phyloP scores from a whole-genome alignment of 768 basidiomycete genomes.

The Trametes cinnabarina region DNA sequence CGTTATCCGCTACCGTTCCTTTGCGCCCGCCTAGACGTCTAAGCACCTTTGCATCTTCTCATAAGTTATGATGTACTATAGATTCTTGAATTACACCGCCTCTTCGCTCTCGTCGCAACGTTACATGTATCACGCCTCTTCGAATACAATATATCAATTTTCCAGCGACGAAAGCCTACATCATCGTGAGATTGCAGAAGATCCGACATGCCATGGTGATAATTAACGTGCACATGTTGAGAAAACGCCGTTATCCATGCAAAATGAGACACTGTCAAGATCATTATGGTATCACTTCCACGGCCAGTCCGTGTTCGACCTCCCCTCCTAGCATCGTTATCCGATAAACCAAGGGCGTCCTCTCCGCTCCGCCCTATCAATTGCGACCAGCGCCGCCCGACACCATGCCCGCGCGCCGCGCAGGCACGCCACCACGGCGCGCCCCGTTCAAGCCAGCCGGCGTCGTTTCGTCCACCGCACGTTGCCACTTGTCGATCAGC shows the following conservation, averaged over 20 bases:
- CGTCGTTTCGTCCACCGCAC: slow-evolving; percentile 51
- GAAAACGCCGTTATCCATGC: too few species aligned
- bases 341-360: not conserved
- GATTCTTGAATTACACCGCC: not conserved
- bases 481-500: slow-evolving; percentile 87
- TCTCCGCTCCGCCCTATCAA: not conserved
- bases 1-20: not conserved
- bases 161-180: slow-evolving; percentile 1
- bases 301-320: not conserved
- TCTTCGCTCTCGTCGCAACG: not conserved
- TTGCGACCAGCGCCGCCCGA: slow-evolving; percentile 11
- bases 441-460: not conserved
- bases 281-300: not conserved
- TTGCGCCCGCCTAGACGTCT: not conserved
- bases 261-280: not conserved
- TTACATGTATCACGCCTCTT: slow-evolving; percentile 8
- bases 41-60: not conserved
- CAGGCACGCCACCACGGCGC: slow-evolving; percentile 14
- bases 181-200: slow-evolving; percentile 1
- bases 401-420: slow-evolving; percentile 17
- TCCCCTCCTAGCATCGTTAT: not conserved
- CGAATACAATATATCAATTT: slow-evolving; percentile 9
- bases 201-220: not conserved
- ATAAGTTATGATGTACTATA: slow-evolving; percentile 3
- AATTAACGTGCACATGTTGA: not conserved